Evolutionary conservation across 305 asterid genomes (phyloP), one percentile per base, ranked within the genome.

Genomic region (Andrographis paniculata): DNA sequence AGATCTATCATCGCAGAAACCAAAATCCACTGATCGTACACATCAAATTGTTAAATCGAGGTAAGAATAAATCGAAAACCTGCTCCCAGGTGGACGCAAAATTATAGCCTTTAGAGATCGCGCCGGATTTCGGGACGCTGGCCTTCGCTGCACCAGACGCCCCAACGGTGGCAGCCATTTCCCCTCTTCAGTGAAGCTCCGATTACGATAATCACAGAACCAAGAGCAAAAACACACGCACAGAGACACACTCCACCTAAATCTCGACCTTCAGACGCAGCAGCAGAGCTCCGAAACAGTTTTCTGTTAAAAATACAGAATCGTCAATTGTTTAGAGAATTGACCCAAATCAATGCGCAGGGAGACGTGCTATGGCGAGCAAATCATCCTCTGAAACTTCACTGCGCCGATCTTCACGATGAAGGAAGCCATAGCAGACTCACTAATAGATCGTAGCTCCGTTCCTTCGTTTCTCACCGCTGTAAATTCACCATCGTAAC

Each of bases 51-150:
- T 17, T 8, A 24, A 31, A 49, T 47, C 9, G 48, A 50, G 20
- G 38, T 20, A n/a, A 28, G 15, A 40, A n/a, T n/a, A n/a, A 53
- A 55, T 27, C 45, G 1, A 36, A 7, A 24, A 87, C 99, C 75
- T 84, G 95, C 52, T 91, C 99, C 99, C 99, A 87, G 45, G 71
- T 77, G 63, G 99, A 91, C 66, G 95, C 91, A 20, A 91, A 91
- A 60, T 80, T 91, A 68, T 87, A 91, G 59, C 96, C 94, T 65
- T 72, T 84, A 46, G 94, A 87, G 67, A 83, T 70, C 48, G 94
- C 94, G 59, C 89, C 95, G 19, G 89, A 80, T 60, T 72, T 79
- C 2, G 89, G 82, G 21, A 76, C 76, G 42, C 71, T 64, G 27
- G 70, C 38, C 62, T 64, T 73, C 39, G 73, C 72, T 18, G 81